A percentile compares a stretch with the other conserved stretches of the same genome.
Evolutionary conservation across 1,284 basidiomycete species (phyloP).

Genomic region (Peniophora sp.): DNA sequence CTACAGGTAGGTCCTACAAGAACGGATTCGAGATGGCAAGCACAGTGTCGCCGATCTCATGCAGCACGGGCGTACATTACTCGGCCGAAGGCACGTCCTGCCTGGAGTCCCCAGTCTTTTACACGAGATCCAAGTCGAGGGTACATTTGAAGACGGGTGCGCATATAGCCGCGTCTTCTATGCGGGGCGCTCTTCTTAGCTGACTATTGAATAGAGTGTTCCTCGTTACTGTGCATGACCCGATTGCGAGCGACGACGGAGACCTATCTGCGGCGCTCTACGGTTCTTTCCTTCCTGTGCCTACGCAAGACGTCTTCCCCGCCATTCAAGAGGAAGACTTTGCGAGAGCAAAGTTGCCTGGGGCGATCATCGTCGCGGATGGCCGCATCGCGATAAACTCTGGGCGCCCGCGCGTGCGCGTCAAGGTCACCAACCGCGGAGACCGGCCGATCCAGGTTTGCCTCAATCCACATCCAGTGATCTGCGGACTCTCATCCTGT

Average conservation of each 20-base stretch:
- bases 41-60: constrained; percentile 86
- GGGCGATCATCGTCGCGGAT: constrained; percentile 65
- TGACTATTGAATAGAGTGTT: constrained; percentile 61
- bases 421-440: constrained; percentile 87
- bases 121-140: constrained; percentile 88
- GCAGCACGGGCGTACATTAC: constrained; percentile 83
- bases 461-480: neutral
- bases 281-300: constrained; percentile 87
- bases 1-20: constrained; percentile 58
- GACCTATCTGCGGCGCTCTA: constrained; percentile 80
- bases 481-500: neutral
- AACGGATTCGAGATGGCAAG: constrained; percentile 91
- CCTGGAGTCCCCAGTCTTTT: constrained; percentile 61
- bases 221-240: constrained; percentile 91
- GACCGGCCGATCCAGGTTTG: constrained; percentile 88
- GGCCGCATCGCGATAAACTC: constrained; percentile 72
- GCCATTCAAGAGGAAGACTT: constrained; percentile 39
- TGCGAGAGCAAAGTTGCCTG: constrained; percentile 53
- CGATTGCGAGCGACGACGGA: constrained; percentile 80
- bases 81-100: constrained; percentile 89
- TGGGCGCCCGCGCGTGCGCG: constrained; percentile 57
- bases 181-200: constrained; percentile 4
- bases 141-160: constrained; percentile 81
- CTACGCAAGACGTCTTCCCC: constrained; percentile 60
- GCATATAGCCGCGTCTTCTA: constrained; percentile 15